Percentiles rank a stretch among this genome's conserved stretches.
Conservation (phyloP, 805 yeast species). For the Ogataea methanolica region DNA sequence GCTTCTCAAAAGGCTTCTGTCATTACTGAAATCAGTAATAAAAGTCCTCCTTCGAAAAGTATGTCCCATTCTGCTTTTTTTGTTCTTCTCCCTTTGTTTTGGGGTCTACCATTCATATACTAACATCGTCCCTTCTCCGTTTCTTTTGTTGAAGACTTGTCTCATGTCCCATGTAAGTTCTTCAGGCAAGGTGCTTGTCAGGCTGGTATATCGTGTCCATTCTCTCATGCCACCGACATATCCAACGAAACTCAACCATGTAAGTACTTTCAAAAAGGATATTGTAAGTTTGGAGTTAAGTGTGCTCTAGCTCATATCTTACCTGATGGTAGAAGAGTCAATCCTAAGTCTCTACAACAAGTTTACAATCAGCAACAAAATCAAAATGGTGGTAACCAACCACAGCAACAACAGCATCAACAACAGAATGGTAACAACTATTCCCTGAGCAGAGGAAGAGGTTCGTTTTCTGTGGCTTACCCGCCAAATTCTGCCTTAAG, state of each 20-base stretch:
- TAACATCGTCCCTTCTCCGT: constrained; percentile 15
- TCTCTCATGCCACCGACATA: constrained; percentile 69
- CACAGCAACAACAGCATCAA: constrained; percentile 1
- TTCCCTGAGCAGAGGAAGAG: constrained; percentile 4
- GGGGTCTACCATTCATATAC: no score
- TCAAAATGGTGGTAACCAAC: constrained; percentile 9
- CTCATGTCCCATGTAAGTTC: constrained; percentile 97
- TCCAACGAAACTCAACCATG: constrained; percentile 62
- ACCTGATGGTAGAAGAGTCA: constrained; percentile 84
- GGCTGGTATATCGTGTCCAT: constrained; percentile 90
- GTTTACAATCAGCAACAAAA: constrained; percentile 22
- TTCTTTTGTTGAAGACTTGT: constrained; percentile 45
- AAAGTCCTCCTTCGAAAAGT: constrained; percentile 23
- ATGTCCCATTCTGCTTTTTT: constrained; percentile 3
- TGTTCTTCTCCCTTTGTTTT: not conserved
- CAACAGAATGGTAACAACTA: constrained; percentile 2
- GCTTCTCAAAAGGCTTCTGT: constrained; percentile 19
- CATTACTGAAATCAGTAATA: constrained; percentile 18
- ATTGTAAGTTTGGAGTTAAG: constrained; percentile 90
- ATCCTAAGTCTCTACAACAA: constrained; percentile 39
- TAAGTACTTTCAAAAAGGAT: constrained; percentile 94
- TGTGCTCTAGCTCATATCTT: constrained; percentile 91
- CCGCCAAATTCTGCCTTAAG: constrained; percentile 6
- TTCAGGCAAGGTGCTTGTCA: constrained; percentile 90
- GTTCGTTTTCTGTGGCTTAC: constrained; percentile 4